Base-by-base conservation (phyloP, 176 grass and related monocot species). In the Oryza officinalis region DNA sequence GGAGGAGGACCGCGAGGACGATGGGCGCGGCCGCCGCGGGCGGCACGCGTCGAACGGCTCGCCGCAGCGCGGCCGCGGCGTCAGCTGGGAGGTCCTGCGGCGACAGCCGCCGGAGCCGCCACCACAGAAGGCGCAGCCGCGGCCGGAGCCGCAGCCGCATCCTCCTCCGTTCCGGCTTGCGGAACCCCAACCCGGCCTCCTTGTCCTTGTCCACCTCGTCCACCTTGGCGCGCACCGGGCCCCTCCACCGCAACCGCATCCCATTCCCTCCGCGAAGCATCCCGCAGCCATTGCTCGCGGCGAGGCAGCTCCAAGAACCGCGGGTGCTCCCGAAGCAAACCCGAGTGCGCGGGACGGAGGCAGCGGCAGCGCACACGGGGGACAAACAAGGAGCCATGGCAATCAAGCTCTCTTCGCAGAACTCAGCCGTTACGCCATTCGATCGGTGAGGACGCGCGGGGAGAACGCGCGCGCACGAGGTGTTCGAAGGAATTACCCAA, bases 91-190 rank as follows among this genome's bases (percentile, higher is more conserved):
- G 60, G 14, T 84, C 84, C 27, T 37, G 61, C 59, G 76, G 78
- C 2, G 93, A 88, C 27, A 90, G 64, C 73, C 82, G 76, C 80
- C 74, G 84, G 60, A 90, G 79, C 12, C 45, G 45, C 84, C 88
- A 78, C 88, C 43, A 54, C 35, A 90, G 67, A 23, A 89, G 65
- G 13, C 88, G 83, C 71, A 89, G 59, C 23, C 88, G 83, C 15
- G 79, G 73, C 59, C 79, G 67, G 13, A 82, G 73, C 13, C 87
- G 72, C 2, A 87, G 74, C 0, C 84, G 89, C 74, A 87, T 65
- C 67, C 57, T 84, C 67, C 78, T 77, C 35, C 57, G 83, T 31
- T 77, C 88, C 32, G 74, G 70, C 15, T 63, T 67, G 27, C 54
- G 76, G 63, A 92, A 52, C 38, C 79, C 81, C 25, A 86, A 54